Evolutionary conservation across 164 flowering plant genomes (phyloP), one percentile per base, ranked within the genome.

Genomic region (Annona cherimola): DNA sequence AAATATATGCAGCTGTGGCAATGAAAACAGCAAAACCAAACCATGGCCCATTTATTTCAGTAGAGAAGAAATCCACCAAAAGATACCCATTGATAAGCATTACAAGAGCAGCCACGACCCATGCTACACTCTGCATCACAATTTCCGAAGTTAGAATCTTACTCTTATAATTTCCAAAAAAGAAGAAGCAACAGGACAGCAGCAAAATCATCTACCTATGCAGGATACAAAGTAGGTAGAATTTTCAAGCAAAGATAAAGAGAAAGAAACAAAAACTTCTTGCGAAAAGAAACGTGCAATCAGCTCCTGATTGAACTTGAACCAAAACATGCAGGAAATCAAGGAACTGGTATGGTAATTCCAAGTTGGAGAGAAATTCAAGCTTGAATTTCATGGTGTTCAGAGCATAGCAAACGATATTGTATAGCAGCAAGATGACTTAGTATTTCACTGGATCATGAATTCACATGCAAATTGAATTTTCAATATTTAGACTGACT

Each of bases 1-100:
- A 81, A 60, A 85, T 71, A 74, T 93, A 93, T 26, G 83, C 90
- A 57, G 76, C 84, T 14, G 90, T 85, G 42, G 73, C 82, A 20
- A 73, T 46, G 70, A 77, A 81, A 46, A 86, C 87, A 12, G 81
- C 14, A 61, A 83, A 73, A 42, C 88, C 91, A 72, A 90, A 73
- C 60, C 83, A 70, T 43, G 85, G 61, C 20, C 97, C 98, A n/a
- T 73, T 80, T 9, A 89, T 92, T 86, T 93, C 94, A 12, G 87
- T 70, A n/a, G 79, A 45, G 81, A 90, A 84, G 82, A 93, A 93
- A 77, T 91, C 91, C 67, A 91, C 76, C 77, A 93, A 67, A 68
- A 91, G 88, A 77, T 90, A 93, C 54, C 94, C 98, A 73, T 93
- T 93, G 69, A 93, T 93, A 78, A 91, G 81, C 11, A 93, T 91